These are phyloP conservation scores for Ceratocystis ficicola DNA, from an alignment of 2,329 filamentous ascomycete species.

Conservation along the genomic window DNA sequence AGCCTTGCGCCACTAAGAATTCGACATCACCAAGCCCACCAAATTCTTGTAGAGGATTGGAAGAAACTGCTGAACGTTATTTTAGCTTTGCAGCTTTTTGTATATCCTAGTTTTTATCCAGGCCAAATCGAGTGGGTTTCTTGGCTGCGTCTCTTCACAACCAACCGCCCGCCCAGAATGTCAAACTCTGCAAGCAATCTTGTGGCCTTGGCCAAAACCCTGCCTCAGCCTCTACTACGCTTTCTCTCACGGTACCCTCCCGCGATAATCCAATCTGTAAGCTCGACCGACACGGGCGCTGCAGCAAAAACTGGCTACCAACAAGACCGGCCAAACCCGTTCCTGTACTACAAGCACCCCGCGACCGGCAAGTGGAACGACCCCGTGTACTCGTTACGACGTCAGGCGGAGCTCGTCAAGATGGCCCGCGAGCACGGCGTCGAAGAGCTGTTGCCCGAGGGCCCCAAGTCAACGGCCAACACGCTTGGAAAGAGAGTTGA, in stretches of 20 bases:
- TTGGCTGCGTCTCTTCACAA: background rate
- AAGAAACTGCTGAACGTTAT: background rate
- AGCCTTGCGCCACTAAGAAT: constrained; percentile 7
- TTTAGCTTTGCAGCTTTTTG: background rate
- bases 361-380: constrained; percentile 72
- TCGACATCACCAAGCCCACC: background rate
- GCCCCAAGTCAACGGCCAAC: constrained; percentile 61
- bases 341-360: constrained; percentile 66
- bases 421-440: constrained; percentile 67
- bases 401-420: constrained; percentile 85
- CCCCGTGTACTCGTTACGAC: constrained; percentile 68
- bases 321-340: constrained; percentile 59
- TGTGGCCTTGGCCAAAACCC: constrained; percentile 52
- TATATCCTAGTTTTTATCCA: background rate
- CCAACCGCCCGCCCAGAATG: constrained; percentile 26
- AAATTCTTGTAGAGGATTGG: background rate
- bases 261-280: constrained; percentile 42
- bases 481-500: constrained; percentile 61
- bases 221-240: constrained; percentile 65
- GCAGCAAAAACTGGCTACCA: constrained; percentile 39
- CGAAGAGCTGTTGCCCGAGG: constrained; percentile 65
- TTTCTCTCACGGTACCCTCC: constrained; percentile 91
- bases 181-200: constrained; percentile 26
- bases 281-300: constrained; percentile 27
- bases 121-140: too few relatives aligned